These are phyloP conservation scores for Akanthomyces dipterigenus DNA, from an alignment of 2,329 filamentous ascomycete species.

Conservation along the genomic window DNA sequence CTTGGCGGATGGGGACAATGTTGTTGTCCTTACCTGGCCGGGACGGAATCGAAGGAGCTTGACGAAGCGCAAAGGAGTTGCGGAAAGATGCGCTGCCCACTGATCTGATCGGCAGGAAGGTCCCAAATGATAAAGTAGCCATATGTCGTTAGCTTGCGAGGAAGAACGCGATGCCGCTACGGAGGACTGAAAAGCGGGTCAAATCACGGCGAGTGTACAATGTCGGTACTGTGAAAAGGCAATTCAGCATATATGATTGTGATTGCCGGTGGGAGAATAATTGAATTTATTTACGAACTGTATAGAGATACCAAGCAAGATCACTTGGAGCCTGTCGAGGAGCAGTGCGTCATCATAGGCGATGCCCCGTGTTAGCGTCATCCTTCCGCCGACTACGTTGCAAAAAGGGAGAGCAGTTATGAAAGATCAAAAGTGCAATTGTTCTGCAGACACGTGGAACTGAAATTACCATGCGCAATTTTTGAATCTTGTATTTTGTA, in stretches of 20 bases:
- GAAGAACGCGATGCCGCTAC: neutral
- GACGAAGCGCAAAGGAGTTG: constrained; percentile 5
- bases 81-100: constrained; percentile 7
- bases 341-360: neutral
- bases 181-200: constrained; percentile 10
- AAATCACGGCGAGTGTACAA: neutral
- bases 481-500: neutral
- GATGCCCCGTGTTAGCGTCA: neutral
- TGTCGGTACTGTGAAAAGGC: neutral
- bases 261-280: too few relatives aligned
- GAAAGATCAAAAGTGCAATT: neutral
- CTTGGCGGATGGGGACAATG: neutral
- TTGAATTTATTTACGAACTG: too few relatives aligned
- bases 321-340: too few relatives aligned
- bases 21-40: neutral
- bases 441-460: neutral
- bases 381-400: neutral
- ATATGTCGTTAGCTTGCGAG: constrained; percentile 7
- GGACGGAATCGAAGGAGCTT: neutral
- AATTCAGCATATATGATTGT: too few relatives aligned
- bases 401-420: neutral
- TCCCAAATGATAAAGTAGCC: constrained; percentile 6
- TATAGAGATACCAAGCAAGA: too few relatives aligned
- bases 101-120: constrained; percentile 2
- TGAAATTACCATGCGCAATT: neutral